A percentile compares a stretch with the other conserved stretches of the same genome.
Conservation (phyloP, 2,329 filamentous ascomycete species). For the Coniochaeta hoffmannii region DNA sequence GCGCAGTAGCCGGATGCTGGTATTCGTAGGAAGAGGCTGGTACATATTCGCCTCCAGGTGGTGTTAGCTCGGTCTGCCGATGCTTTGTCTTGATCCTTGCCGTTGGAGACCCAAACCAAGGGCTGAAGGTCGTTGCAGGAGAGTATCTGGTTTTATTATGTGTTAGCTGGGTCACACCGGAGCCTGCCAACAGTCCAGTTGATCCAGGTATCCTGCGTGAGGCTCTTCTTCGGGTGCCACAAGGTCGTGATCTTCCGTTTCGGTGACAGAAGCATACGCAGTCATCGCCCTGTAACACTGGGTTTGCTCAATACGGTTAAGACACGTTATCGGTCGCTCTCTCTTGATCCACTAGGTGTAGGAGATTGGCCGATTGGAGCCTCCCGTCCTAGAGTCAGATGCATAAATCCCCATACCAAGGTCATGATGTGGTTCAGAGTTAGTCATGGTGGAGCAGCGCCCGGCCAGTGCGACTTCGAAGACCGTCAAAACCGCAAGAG, state of each 20-base stretch:
- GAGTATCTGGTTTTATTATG: background rate
- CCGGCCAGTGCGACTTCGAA: background rate
- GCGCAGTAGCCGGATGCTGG: background rate
- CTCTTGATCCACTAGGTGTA: background rate
- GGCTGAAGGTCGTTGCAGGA: background rate
- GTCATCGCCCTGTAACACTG: background rate
- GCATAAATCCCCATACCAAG: background rate
- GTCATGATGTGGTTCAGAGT: background rate
- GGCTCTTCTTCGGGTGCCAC: background rate
- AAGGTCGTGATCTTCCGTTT: background rate
- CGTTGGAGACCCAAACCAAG: background rate
- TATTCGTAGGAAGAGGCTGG: background rate
- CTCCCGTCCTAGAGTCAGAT: background rate
- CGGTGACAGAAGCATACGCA: background rate
- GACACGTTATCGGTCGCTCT: background rate
- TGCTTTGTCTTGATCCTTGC: background rate
- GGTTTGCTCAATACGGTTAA: background rate
- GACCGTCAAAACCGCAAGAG: background rate
- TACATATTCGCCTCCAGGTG: background rate
- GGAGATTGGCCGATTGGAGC: background rate
- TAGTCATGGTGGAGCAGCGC: background rate
- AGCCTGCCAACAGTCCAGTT: background rate
- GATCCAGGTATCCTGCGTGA: background rate
- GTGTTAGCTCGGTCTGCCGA: background rate
- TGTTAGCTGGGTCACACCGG: background rate